Conservation (phyloP, 352 stramenopile genomes). For the Pythium aphanidermatum region DNA sequence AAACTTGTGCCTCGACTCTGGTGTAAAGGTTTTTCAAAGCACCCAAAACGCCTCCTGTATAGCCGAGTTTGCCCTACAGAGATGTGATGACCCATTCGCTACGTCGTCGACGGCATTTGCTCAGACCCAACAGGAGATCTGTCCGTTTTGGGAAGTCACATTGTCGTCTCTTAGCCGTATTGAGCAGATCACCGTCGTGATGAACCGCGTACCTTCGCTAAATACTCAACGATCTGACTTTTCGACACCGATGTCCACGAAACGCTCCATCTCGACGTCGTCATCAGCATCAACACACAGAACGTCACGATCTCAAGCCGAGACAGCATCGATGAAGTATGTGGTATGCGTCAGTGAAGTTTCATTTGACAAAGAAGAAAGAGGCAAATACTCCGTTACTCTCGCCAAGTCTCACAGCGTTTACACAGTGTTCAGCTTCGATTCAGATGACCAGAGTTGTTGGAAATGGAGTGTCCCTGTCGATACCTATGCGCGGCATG, state of each 20-base stretch:
- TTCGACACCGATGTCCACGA: constrained; percentile 5
- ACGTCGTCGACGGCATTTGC: constrained; percentile 20
- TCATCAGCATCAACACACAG: constrained; percentile 1
- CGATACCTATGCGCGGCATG: constrained; percentile 47
- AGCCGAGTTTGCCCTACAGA: constrained; percentile 37
- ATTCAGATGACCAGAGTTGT: constrained; percentile 16
- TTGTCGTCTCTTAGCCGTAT: constrained; percentile 34
- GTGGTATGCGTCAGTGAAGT: constrained; percentile 44
- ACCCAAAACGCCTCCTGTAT: constrained; percentile 54
- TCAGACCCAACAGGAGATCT: constrained; percentile 69
- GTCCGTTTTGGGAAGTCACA: constrained; percentile 68
- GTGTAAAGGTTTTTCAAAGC: constrained; percentile 37
- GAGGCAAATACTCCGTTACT: constrained; percentile 54
- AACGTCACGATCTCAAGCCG: background rate
- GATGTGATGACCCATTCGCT: constrained; percentile 1
- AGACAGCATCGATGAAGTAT: constrained; percentile 25
- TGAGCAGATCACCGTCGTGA: constrained; percentile 29
- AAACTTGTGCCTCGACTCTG: constrained; percentile 39
- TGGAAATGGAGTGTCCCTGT: constrained; percentile 40
- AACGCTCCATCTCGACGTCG: constrained; percentile 5
- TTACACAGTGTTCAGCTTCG: constrained; percentile 31
- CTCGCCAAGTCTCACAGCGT: constrained; percentile 48
- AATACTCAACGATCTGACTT: constrained; percentile 6
- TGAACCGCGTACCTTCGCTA: constrained; percentile 16
- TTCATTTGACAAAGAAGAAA: constrained; percentile 52